Conservation (phyloP, 108 stramenopile genomes). For the Nitzschia inconspicua region DNA sequence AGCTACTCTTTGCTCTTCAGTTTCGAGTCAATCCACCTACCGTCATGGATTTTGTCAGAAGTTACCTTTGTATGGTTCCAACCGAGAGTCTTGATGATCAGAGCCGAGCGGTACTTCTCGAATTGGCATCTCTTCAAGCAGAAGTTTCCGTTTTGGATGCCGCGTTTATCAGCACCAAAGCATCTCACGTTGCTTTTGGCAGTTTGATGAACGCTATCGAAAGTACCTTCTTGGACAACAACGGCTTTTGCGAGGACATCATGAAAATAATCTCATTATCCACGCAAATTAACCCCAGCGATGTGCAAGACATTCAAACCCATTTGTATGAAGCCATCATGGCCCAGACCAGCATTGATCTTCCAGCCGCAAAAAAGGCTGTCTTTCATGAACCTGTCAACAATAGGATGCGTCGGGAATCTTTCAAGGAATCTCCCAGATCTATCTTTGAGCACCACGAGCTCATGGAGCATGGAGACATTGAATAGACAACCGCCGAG, state of each 20-base stretch:
- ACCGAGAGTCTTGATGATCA: background rate
- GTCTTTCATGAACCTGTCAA: background rate
- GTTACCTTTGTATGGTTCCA: slow-evolving; percentile 9
- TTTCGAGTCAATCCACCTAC: slow-evolving; percentile 53
- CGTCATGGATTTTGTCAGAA: slow-evolving; percentile 12
- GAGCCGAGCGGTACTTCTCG: slow-evolving; percentile 9
- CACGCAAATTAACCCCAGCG: background rate
- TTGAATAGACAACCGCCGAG: too few relatives aligned
- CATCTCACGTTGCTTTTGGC: slow-evolving; percentile 37
- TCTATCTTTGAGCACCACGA: too few relatives aligned
- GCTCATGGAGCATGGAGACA: too few relatives aligned
- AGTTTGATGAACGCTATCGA: slow-evolving; percentile 42
- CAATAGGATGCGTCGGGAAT: background rate
- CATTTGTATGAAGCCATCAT: background rate
- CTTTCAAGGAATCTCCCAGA: slow-evolving; percentile 1
- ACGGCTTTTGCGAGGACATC: background rate
- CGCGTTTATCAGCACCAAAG: slow-evolving; percentile 11
- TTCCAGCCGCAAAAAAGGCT: background rate
- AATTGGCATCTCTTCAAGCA: slow-evolving; percentile 32
- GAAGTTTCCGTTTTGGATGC: slow-evolving; percentile 35
- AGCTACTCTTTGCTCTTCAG: slow-evolving; percentile 28
- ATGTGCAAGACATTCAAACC: background rate
- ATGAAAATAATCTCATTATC: background rate
- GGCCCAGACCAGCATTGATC: background rate
- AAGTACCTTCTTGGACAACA: slow-evolving; percentile 3